Percentiles rank a stretch among this genome's conserved stretches.
These are phyloP conservation scores for Penicillium fuscoglaucum DNA, from an alignment of 2,329 filamentous ascomycete genomes.

Conservation along the genomic window DNA sequence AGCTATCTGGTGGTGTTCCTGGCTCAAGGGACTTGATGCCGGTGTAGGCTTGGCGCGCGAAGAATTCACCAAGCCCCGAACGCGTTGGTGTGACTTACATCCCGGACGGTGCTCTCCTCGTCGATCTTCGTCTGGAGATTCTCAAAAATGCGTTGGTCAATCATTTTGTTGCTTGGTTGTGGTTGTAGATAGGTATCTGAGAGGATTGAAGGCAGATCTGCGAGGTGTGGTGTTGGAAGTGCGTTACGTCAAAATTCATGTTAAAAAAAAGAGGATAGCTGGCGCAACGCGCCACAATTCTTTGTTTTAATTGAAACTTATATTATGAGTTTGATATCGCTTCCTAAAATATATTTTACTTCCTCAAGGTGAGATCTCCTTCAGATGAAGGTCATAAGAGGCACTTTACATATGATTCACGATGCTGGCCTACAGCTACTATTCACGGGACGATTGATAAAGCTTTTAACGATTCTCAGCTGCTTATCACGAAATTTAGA, in stretches of 20 bases:
- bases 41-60: constrained; percentile 25
- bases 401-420: neutral
- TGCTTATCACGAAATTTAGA: neutral
- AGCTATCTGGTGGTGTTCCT: constrained; percentile 13
- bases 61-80: constrained; percentile 14
- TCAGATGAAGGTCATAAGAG: neutral
- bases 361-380: neutral
- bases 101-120: constrained; percentile 76
- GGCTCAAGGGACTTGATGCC: constrained; percentile 2
- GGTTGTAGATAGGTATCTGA: constrained; percentile 6
- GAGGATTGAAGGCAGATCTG: constrained; percentile 8
- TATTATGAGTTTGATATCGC: neutral
- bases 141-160: constrained; percentile 82
- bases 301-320: neutral
- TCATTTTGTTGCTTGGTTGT: constrained; percentile 49
- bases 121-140: constrained; percentile 87
- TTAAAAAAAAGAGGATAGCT: constrained; percentile 2
- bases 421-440: neutral
- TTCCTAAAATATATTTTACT: neutral
- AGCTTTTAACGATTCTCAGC: neutral
- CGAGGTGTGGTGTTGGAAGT: constrained; percentile 7
- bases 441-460: neutral
- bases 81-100: constrained; percentile 51
- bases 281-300: neutral
- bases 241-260: constrained; percentile 19